Base-by-base conservation (phyloP, 345 rosid genomes). In the Pistacia vera region DNA sequence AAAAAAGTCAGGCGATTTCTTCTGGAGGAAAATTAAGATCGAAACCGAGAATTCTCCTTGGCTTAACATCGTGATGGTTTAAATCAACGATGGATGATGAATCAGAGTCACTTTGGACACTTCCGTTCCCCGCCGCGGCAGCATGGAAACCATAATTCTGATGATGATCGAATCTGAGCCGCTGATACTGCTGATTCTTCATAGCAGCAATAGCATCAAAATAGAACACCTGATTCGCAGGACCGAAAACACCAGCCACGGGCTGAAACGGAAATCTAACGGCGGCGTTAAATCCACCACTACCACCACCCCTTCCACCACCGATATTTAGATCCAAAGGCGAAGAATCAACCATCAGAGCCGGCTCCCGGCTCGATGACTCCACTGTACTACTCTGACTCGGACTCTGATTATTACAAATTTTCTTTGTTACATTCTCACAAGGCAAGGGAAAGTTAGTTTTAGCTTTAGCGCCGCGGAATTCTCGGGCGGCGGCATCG, bases 381-480 rank as follows among this genome's bases (percentile, higher is more conserved):
- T 88, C 91, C 18, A 89, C 90, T 58, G 95, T 90, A 74, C 92
- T 89, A 63, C 83, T 86, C 77, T 72, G 94, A 78, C 93, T 93
- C 1, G 87, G 89, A 64, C 93, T 91, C 78, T 79, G 82, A 22
- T 77, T 81, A 38, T 22, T 69, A 28, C 28, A 63, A n/a, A 35
- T 33, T 58, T 68, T 75, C n/a, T 41, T 69, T 63, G 66, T 72
- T 4, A 58, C 51, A 30, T 71, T 80, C 16, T 81, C 83, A 25
- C 20, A 18, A 12, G 78, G 72, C 28, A 68, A 25, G 8, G 86
- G 79, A 63, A 93, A 92, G 65, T 93, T 93, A n/a, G 93, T 90
- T 70, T 90, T 93, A 35, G 97, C 98, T 75, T 89, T 93, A n/a
- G 87, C 80, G 54, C 98, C 98, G 18, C 93, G 98, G 73, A 92